phyloP scores from a whole-genome alignment of 345 rosid species.

The Acer campestre region DNA sequence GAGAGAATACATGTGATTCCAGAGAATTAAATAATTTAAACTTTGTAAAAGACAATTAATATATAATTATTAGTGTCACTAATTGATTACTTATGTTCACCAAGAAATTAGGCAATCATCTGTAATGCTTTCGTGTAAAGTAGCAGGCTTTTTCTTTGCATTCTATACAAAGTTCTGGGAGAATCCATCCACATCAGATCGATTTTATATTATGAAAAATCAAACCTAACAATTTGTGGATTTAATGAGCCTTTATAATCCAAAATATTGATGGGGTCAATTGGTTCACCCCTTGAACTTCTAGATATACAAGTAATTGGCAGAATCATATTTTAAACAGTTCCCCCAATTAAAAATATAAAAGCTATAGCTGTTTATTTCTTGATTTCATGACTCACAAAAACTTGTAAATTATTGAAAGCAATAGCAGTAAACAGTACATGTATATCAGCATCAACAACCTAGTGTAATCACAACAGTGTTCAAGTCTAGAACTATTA shows the following conservation, averaged over 20 bases:
- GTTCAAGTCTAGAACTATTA: no score
- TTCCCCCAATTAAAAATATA: no score
- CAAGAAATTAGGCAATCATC: not conserved
- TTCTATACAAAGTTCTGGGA: not conserved
- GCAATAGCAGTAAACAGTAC: not conserved
- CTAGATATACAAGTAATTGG: no score
- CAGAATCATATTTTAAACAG: no score
- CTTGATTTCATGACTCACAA: no score
- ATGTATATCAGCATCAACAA: not conserved
- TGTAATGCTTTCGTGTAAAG: not conserved
- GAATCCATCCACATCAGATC: not conserved
- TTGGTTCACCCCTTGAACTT: no score
- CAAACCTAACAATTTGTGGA: not conserved
- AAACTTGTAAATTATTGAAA: no score
- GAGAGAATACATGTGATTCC: no score
- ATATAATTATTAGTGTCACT: not conserved
- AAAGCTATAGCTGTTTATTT: no score
- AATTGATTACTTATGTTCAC: not conserved
- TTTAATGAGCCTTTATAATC: not conserved
- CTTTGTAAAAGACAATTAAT: no score
- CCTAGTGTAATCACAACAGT: not conserved
- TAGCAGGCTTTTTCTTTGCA: not conserved
- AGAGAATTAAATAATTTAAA: no score
- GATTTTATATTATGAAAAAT: no score
- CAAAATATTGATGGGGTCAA: not conserved